Base-by-base conservation (phyloP, 495 filamentous ascomycete genomes). In the Hypoxylon trugodes region DNA sequence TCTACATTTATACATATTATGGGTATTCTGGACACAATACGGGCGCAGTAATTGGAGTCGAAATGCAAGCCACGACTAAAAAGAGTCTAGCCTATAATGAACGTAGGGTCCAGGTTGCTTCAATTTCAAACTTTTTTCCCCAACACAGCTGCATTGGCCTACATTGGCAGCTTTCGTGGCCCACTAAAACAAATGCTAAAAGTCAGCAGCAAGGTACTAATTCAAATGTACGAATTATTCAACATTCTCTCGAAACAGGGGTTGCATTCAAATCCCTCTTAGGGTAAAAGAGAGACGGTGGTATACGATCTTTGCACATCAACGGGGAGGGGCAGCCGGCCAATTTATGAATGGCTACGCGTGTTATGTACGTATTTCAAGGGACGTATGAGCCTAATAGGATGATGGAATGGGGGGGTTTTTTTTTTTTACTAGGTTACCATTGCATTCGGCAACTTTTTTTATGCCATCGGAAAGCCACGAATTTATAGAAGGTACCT, bases 151-250 rank as follows among this genome's bases (percentile, higher is more conserved):
- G 22, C 47, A 41, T 41, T 8, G 37, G 32, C n/a, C 7, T 7
- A 12, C 16, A 35, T 15, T n/a, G n/a, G n/a, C n/a, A n/a, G n/a
- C n/a, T n/a, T 28, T 40, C 5, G 5, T 21, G 56, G 35, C 15
- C 55, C 49, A 52, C 21, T 49, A 43, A 42, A 16, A 19, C 10
- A 33, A 15, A 4, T 53, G 53, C 40, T 53, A 48, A 59, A 48
- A 48, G 61, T 54, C 54, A 65, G 61, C 60, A 58, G 28, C 32
- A 33, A 52, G 43, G 4, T 13, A 21, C 13, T 13, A 25, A 57
- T 9, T 45, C 18, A 22, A 30, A 47, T 0, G n/a, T n/a, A n/a
- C n/a, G n/a, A n/a, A n/a, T n/a, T n/a, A n/a, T n/a, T n/a, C n/a
- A n/a, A n/a, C n/a, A n/a, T n/a, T n/a, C n/a, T n/a, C n/a, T n/a